Evolutionary conservation across 805 yeast species (phyloP).

Genomic region (Ogataea haglerorum): DNA sequence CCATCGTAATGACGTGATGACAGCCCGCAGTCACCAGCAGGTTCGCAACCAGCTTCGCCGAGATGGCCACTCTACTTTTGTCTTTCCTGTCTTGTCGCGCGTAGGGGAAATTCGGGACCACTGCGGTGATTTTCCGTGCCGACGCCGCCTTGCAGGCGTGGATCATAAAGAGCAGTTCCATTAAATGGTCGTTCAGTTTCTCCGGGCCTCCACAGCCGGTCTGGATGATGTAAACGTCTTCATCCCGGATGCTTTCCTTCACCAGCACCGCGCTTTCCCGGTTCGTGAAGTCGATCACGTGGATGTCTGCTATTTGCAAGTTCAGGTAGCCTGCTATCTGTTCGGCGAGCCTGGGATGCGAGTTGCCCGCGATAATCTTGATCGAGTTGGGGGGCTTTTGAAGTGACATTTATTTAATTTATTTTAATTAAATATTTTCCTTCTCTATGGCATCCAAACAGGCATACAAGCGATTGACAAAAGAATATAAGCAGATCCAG

Average conservation of each 20-base stretch:
- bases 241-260: conserved; percentile 87
- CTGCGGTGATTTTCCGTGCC: conserved; percentile 90
- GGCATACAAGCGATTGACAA: conserved; percentile 50
- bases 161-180: conserved; percentile 86
- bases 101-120: conserved; percentile 92
- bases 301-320: conserved; percentile 65
- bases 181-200: conserved; percentile 72
- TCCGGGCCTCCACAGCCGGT: conserved; percentile 82
- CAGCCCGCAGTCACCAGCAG: conserved; percentile 92
- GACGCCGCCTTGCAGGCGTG: conserved; percentile 96
- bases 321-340: conserved; percentile 65
- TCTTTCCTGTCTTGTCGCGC: conserved; percentile 98
- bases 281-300: conserved; percentile 82
- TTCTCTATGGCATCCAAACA: conserved; percentile 30
- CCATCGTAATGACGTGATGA: conserved; percentile 94
- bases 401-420: conserved; percentile 27
- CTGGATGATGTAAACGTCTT: conserved; percentile 81
- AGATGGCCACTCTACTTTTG: conserved; percentile 92
- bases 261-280: conserved; percentile 85
- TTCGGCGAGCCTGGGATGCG: conserved; percentile 82
- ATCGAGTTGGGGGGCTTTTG: conserved; percentile 41
- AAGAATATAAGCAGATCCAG: conserved; percentile 75
- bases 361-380: conserved; percentile 57
- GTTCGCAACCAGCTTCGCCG: conserved; percentile 92
- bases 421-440: not conserved